These are phyloP conservation scores for Bonia amplexicaulis DNA, from an alignment of 176 grass and related monocot species.

Conservation along the genomic window DNA sequence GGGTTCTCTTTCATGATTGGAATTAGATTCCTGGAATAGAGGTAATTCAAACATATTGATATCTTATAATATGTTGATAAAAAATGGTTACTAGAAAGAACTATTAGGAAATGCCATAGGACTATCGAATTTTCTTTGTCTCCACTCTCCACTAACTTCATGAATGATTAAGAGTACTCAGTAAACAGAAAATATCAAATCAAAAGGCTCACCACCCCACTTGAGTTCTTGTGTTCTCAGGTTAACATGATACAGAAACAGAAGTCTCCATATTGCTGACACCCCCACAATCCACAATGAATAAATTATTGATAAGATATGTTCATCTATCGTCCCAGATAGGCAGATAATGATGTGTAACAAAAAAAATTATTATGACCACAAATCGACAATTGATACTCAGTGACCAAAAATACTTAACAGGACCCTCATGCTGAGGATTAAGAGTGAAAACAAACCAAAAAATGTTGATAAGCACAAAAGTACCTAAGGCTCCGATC, in stretches of 20 bases:
- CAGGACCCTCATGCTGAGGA: not conserved
- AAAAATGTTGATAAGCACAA: not conserved
- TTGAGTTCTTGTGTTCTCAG: not conserved
- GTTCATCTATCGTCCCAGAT: not conserved
- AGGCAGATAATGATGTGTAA: not conserved
- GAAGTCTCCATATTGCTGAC: not conserved
- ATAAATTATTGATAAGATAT: not conserved
- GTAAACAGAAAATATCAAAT: not conserved
- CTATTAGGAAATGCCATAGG: not conserved
- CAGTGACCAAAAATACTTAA: not conserved
- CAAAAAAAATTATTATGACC: not conserved
- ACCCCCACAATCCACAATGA: not conserved
- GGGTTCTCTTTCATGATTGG: slow-evolving; percentile 33
- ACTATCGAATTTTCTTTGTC: not conserved
- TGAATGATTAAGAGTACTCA: not conserved
- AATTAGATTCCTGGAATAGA: slow-evolving; percentile 45
- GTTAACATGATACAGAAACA: not conserved
- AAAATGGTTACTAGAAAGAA: not conserved
- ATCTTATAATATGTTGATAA: not conserved
- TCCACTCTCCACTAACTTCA: not conserved
- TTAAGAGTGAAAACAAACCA: not conserved
- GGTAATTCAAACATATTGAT: slow-evolving; percentile 3
- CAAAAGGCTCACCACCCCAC: not conserved
- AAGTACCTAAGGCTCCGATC: not conserved
- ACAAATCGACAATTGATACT: not conserved